These are phyloP conservation scores for Aureobasidium sp. DNA, from an alignment of 2,329 filamentous ascomycete species.

Conservation along the genomic window DNA sequence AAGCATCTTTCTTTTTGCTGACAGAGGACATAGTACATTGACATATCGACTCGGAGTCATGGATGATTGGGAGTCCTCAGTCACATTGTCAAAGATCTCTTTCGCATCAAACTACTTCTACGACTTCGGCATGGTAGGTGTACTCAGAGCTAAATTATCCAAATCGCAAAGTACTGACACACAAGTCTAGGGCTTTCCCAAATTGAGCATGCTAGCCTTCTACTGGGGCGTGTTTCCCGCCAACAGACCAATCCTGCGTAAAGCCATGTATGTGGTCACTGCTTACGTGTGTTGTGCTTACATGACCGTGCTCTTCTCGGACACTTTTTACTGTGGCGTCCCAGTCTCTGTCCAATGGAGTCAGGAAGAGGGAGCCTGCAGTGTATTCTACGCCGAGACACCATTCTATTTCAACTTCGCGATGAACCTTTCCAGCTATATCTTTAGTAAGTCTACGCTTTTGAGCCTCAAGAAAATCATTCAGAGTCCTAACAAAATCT, in stretches of 20 bases:
- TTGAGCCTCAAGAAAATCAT: too few relatives aligned
- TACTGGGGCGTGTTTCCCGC: constrained; percentile 30
- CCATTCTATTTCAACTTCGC: constrained; percentile 33
- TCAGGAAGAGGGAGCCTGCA: constrained; percentile 32
- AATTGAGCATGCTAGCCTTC: constrained; percentile 33
- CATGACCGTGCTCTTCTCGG: constrained; percentile 28
- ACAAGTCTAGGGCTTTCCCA: constrained; percentile 25
- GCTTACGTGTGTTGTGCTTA: constrained; percentile 27
- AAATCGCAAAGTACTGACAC: background rate
- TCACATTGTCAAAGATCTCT: constrained; percentile 30
- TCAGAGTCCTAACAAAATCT: background rate
- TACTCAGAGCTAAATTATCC: background rate
- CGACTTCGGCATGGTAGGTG: constrained; percentile 28
- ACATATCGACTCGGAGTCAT: constrained; percentile 29
- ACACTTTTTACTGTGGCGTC: constrained; percentile 32
- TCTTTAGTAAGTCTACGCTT: constrained; percentile 23
- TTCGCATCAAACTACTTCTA: constrained; percentile 34
- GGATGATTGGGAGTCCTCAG: constrained; percentile 27
- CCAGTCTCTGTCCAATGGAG: constrained; percentile 32
- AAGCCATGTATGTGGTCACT: constrained; percentile 27
- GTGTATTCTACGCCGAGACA: constrained; percentile 30
- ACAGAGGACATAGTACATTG: constrained; percentile 20
- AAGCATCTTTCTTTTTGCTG: too few relatives aligned
- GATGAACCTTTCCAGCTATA: constrained; percentile 29
- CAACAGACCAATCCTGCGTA: constrained; percentile 25